Conservation (phyloP, 2,329 filamentous ascomycete species). For the Leptographium radiaticola region DNA sequence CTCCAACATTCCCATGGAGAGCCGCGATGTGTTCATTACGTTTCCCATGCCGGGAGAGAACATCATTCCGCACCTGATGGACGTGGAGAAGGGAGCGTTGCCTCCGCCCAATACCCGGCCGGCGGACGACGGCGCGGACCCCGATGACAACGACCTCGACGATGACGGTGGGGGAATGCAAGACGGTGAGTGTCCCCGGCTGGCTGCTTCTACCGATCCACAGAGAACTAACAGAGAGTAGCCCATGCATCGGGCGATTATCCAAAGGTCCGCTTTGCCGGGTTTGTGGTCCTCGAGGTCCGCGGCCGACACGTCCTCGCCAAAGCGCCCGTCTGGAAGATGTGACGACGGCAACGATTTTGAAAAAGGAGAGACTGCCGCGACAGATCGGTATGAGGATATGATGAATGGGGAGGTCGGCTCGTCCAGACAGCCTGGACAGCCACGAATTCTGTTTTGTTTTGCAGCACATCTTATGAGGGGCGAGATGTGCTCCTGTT, state of each 20-base stretch:
- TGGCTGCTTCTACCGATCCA: too few species aligned
- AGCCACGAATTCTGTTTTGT: too few species aligned
- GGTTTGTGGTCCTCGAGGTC: constrained; percentile 63
- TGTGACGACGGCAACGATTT: constrained; percentile 18
- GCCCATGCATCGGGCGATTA: constrained; percentile 28
- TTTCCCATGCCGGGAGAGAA: constrained; percentile 69
- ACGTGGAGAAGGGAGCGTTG: constrained; percentile 61
- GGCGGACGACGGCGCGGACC: constrained; percentile 20
- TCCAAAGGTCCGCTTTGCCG: constrained; percentile 57
- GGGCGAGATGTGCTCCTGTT: too few species aligned
- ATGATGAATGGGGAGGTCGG: too few species aligned
- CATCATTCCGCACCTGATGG: constrained; percentile 67
- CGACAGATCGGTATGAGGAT: too few species aligned
- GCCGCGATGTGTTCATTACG: constrained; percentile 74
- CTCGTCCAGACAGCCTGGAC: too few species aligned
- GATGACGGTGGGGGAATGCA: constrained; percentile 24
- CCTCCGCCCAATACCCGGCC: constrained; percentile 41
- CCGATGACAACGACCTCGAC: constrained; percentile 22
- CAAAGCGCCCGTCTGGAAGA: constrained; percentile 62
- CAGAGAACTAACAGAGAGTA: not conserved
- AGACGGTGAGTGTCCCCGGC: constrained; percentile 7
- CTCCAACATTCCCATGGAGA: constrained; percentile 78
- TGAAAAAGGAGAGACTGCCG: not conserved
- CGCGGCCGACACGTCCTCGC: constrained; percentile 60
- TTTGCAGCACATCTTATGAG: too few species aligned